Percentiles rank a stretch among this genome's conserved stretches.
Conservation (phyloP, 352 stramenopile species). For the Thraustotheca clavata region DNA sequence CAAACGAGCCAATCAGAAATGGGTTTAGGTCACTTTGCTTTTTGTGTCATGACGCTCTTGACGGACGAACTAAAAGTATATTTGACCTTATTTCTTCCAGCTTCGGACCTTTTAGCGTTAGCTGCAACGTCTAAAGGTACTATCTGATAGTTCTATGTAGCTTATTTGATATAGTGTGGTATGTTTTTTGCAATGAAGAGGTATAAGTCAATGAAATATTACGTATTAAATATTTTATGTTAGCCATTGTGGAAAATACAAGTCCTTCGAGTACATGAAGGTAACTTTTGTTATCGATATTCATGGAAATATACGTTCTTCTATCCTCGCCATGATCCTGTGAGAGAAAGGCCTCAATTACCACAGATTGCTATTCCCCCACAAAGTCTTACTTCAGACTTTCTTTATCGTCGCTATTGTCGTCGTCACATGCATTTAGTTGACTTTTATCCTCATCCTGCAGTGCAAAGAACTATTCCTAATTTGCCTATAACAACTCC, state of each 20-base stretch:
- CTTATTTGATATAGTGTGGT: constrained; percentile 3
- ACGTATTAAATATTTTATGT: background rate
- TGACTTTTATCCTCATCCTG: constrained; percentile 40
- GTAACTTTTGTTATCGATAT: constrained; percentile 50
- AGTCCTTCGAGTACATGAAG: constrained; percentile 56
- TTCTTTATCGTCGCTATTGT: constrained; percentile 80
- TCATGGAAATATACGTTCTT: constrained; percentile 78
- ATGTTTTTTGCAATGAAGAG: constrained; percentile 13
- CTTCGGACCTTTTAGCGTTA: constrained; percentile 48
- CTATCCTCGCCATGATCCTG: constrained; percentile 37
- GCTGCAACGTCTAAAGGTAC: constrained; percentile 64
- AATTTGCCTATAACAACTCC: constrained; percentile 48
- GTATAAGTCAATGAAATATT: background rate
- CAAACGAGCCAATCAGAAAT: background rate
- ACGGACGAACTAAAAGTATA: constrained; percentile 69
- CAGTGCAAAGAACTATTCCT: constrained; percentile 36
- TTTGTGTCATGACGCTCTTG: background rate
- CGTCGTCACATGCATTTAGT: constrained; percentile 68
- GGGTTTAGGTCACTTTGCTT: background rate
- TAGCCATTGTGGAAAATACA: constrained; percentile 79
- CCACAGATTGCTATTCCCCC: constrained; percentile 19
- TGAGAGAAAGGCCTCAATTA: constrained; percentile 21
- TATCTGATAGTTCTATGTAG: background rate
- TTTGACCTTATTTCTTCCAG: constrained; percentile 58
- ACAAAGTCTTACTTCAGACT: constrained; percentile 61